Evolutionary conservation across 2,329 filamentous ascomycete genomes (phyloP).

Genomic region (Colletotrichum sublineola): DNA sequence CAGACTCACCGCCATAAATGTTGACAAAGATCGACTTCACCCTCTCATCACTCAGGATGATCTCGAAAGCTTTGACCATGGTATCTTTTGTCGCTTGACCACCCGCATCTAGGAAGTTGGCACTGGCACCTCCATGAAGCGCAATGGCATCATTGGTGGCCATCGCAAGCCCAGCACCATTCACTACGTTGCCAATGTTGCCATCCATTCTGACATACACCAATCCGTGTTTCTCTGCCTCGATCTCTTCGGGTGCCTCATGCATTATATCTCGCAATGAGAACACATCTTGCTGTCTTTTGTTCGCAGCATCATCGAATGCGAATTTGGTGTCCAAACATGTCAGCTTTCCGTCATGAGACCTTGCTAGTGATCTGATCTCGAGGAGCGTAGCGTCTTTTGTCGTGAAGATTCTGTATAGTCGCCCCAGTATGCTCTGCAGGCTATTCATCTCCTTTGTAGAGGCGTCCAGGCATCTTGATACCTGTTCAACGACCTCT

Average conservation of each 20-base stretch:
- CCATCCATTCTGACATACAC: conserved; percentile 77
- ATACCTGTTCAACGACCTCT: conserved; percentile 36
- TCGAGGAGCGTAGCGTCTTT: conserved; percentile 63
- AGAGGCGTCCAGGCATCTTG: conserved; percentile 39
- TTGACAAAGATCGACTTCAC: conserved; percentile 77
- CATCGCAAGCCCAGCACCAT: conserved; percentile 91
- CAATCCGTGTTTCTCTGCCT: conserved; percentile 73
- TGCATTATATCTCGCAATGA: conserved; percentile 50
- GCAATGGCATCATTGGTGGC: conserved; percentile 87
- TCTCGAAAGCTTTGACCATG: conserved; percentile 80
- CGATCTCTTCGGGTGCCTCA: conserved; percentile 52
- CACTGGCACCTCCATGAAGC: conserved; percentile 74
- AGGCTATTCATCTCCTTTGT: conserved; percentile 24
- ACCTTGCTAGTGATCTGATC: conserved; percentile 54
- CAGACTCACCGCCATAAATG: conserved; percentile 60
- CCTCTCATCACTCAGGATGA: conserved; percentile 78
- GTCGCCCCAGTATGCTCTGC: background rate
- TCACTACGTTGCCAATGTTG: conserved; percentile 86
- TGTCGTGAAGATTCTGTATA: conserved; percentile 57
- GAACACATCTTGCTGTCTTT: conserved; percentile 58
- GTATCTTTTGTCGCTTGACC: conserved; percentile 89
- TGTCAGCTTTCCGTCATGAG: conserved; percentile 47
- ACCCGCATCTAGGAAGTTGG: conserved; percentile 92
- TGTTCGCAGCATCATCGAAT: conserved; percentile 62
- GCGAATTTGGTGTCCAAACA: conserved; percentile 56